A percentile compares a stretch with the other conserved stretches of the same genome.
phyloP scores from a whole-genome alignment of 2,329 filamentous ascomycete species.

The Pestalotiopsis sp. region DNA sequence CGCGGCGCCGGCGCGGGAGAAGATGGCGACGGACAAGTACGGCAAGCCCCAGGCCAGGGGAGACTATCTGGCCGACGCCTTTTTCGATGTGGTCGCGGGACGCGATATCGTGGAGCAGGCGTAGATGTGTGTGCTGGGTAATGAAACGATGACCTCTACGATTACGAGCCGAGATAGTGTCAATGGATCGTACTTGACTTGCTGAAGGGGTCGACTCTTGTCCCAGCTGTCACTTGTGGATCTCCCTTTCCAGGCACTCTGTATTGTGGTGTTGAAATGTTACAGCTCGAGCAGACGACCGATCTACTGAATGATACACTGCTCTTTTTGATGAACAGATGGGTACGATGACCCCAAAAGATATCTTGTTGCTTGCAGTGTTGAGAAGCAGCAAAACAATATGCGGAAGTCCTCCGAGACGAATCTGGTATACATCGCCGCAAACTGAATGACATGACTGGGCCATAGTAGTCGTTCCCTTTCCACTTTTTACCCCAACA shows the following conservation, averaged over 20 bases:
- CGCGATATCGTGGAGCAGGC: constrained; percentile 18
- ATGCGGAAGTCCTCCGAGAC: neutral
- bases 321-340: neutral
- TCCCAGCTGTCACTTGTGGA: too few species aligned
- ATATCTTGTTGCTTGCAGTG: neutral
- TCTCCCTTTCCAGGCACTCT: too few species aligned
- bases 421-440: neutral
- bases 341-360: neutral
- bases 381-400: neutral
- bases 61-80: constrained; percentile 38
- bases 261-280: too few species aligned
- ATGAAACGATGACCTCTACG: neutral
- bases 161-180: too few species aligned
- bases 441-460: neutral
- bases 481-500: neutral
- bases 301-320: too few species aligned
- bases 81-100: constrained; percentile 36
- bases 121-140: neutral
- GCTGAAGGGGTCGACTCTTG: too few species aligned
- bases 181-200: too few species aligned
- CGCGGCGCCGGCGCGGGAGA: constrained; percentile 25
- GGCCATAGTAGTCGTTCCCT: neutral
- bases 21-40: constrained; percentile 34
- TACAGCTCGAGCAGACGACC: too few species aligned
- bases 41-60: constrained; percentile 38